These are phyloP conservation scores for Dendrocalamus latiflorus DNA, from an alignment of 202 grass and related monocot genomes.

Conservation along the genomic window DNA sequence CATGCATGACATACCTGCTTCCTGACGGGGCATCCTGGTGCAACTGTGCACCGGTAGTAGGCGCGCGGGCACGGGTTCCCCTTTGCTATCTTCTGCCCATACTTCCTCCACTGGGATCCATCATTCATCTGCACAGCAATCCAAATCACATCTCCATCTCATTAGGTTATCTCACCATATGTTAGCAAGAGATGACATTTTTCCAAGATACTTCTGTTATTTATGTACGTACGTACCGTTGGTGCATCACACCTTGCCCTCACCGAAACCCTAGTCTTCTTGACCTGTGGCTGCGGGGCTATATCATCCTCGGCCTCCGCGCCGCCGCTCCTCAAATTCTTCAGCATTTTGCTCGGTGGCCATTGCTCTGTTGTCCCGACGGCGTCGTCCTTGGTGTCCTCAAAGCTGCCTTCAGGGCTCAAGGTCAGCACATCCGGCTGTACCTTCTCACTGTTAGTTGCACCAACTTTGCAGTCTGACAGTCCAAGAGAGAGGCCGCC, in stretches of 20 bases:
- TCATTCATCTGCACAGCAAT: slow-evolving; percentile 65
- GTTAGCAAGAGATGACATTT: not conserved
- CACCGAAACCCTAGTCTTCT: slow-evolving; percentile 78
- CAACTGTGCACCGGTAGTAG: slow-evolving; percentile 91
- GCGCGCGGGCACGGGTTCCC: slow-evolving; percentile 89
- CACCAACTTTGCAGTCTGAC: slow-evolving; percentile 32
- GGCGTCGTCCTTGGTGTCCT: slow-evolving; percentile 39
- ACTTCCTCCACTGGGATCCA: slow-evolving; percentile 97
- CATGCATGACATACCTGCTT: slow-evolving; percentile 63
- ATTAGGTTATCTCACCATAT: not conserved
- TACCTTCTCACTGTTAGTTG: slow-evolving; percentile 16
- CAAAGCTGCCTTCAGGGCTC: slow-evolving; percentile 58
- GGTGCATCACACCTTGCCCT: slow-evolving; percentile 69
- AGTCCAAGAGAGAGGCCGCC: slow-evolving; percentile 41
- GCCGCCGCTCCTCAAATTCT: slow-evolving; percentile 2
- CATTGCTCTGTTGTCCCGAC: slow-evolving; percentile 22
- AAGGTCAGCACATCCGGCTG: slow-evolving; percentile 21
- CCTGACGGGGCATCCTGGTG: slow-evolving; percentile 68
- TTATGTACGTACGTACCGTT: slow-evolving; percentile 38
- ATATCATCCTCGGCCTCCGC: slow-evolving; percentile 29
- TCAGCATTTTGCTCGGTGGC: slow-evolving; percentile 39
- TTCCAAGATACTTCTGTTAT: not conserved
- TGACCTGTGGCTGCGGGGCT: slow-evolving; percentile 44
- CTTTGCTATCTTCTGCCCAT: slow-evolving; percentile 88
- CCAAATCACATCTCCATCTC: not conserved